Base-by-base conservation (phyloP, 2,329 filamentous ascomycete species). In the Coniella vitis region DNA sequence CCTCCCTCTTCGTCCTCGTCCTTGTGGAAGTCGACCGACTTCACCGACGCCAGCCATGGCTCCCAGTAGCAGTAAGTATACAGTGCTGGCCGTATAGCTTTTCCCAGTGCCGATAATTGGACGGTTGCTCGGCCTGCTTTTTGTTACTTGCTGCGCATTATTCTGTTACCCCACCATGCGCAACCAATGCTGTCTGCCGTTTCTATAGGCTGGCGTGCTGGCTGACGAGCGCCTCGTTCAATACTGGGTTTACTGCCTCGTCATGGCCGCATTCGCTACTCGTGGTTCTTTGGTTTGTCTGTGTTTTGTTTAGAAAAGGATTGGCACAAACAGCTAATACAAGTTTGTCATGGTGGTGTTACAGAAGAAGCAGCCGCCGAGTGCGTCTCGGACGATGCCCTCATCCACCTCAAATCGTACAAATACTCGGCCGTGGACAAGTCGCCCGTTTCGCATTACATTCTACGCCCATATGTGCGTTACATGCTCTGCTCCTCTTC, bases 371-470 rank as follows among this genome's bases (percentile, higher is more conserved):
- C 82, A 46, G 77, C 72, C 49, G 79, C 83, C 58, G 83, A 85
- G 67, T 86, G 85, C 68, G 73, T 97, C 58, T 94, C 90, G 22
- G 89, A 95, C 61, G 90, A 97, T 61, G 89, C 89, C 47, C 79
- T 98, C 58, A 76, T 86, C 53, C 90, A 96, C 66, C 83, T 98
- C 60, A 93, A 90, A 69, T 84, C 85, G 52, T 98, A 98, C 82
- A 94, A 96, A 65, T 98, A 98, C 70, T 95, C 90, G 59, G 88
- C 86, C 61, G 90, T 98, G 68, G 93, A 98, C 75, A 91, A 95
- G 70, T 96, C 90, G 44, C 85, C 87, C 54, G 81, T 96, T 52
- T 97, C 93, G 49, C 81, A 90, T 67, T 95, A 97, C 69, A 87
- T 98, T 63, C 78, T 98, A 44, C 87, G 85, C 58, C 91, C 95